These are phyloP conservation scores for Xylaria nigripes DNA, from an alignment of 495 filamentous ascomycete genomes.

Conservation along the genomic window DNA sequence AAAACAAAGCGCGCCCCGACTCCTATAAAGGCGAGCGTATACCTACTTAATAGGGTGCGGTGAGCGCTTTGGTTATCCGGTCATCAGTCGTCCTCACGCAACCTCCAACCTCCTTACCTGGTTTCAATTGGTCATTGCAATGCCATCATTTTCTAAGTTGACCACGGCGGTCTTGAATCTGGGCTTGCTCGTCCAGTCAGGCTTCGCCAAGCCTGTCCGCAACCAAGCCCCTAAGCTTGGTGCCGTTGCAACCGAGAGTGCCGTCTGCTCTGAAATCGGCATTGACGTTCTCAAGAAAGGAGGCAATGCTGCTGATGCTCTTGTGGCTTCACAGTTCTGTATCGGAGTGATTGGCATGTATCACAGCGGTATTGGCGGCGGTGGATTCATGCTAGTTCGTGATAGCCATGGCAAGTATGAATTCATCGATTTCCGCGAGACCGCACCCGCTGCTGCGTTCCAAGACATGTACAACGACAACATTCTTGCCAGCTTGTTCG, in stretches of 20 bases:
- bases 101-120: neutral
- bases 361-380: slow-evolving; percentile 68
- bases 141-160: slow-evolving; percentile 20
- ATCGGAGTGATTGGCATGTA: slow-evolving; percentile 66
- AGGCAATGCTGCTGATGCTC: slow-evolving; percentile 61
- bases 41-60: no score
- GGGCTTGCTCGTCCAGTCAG: slow-evolving; percentile 10
- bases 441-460: slow-evolving; percentile 65
- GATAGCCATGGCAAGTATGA: slow-evolving; percentile 52
- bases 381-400: slow-evolving; percentile 71
- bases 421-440: slow-evolving; percentile 74
- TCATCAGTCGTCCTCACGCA: no score
- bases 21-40: no score
- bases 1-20: no score
- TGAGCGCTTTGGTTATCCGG: no score
- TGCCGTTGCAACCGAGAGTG: slow-evolving; percentile 64
- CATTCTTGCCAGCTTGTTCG: slow-evolving; percentile 30
- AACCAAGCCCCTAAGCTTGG: slow-evolving; percentile 34
- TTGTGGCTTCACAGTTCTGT: slow-evolving; percentile 54
- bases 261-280: slow-evolving; percentile 61
- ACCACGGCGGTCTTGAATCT: slow-evolving; percentile 18
- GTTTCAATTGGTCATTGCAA: slow-evolving; percentile 1
- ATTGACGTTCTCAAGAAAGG: slow-evolving; percentile 54
- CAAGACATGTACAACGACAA: slow-evolving; percentile 69
- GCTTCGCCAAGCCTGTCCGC: slow-evolving; percentile 3